Percentiles rank a stretch among this genome's conserved stretches.
Evolutionary conservation across 768 basidiomycete species (phyloP).

Genomic region (Termitomyces sp.): DNA sequence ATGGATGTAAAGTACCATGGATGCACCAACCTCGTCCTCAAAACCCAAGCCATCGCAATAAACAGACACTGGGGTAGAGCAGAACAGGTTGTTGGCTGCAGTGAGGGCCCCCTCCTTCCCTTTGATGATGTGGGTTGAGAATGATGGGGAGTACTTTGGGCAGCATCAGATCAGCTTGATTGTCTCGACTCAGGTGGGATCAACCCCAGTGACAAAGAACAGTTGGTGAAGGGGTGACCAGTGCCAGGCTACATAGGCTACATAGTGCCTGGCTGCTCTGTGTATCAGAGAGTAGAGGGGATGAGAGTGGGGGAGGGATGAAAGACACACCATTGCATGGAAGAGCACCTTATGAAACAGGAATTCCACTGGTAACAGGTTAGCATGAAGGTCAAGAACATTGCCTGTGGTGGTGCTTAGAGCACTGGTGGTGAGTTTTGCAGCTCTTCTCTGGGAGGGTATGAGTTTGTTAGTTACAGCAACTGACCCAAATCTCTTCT

Average conservation of each 20-base stretch:
- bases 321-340: neutral
- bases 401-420: neutral
- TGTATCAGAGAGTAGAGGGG: conserved; percentile 1
- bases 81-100: too few species aligned
- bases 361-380: conserved; percentile 4
- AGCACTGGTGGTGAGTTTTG: neutral
- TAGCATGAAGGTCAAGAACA: conserved; percentile 5
- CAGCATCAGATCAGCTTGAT: neutral
- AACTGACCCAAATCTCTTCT: too few species aligned
- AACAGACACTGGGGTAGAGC: too few species aligned
- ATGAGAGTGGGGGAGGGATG: conserved; percentile 7
- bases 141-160: conserved; percentile 2
- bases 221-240: conserved; percentile 7
- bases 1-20: too few species aligned
- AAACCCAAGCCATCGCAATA: too few species aligned
- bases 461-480: too few species aligned
- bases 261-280: neutral
- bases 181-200: neutral
- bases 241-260: conserved; percentile 3
- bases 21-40: too few species aligned
- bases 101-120: too few species aligned
- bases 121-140: too few species aligned
- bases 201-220: neutral
- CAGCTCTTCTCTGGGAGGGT: neutral
- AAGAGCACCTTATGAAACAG: neutral